These are phyloP conservation scores for Triticum aestivum DNA, from an alignment of 176 grass and related monocot species.

Conservation along the genomic window IWGSC_CS_RefSeq_v2.1 NC_057814.1:19801337-19801836, in stretches of 20 bases:
- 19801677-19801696: neutral
- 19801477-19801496: too few species aligned
- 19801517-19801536: neutral
- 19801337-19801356: too few species aligned
- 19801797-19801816: neutral
- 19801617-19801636: neutral
- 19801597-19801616: constrained; percentile 2
- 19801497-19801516: neutral
- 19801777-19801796: neutral
- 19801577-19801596: neutral
- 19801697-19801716: neutral
- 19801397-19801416: too few species aligned
- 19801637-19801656: neutral
- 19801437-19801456: too few species aligned
- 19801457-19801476: too few species aligned
- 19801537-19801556: neutral
- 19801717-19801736: neutral
- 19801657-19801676: neutral
- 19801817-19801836: neutral
- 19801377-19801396: too few species aligned
- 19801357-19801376: too few species aligned
- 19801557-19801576: neutral
- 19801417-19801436: too few species aligned
- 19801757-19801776: neutral
- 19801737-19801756: neutral